Evolutionary conservation across 2,329 filamentous ascomycete species (phyloP).

Genomic region (Fusarium sp.): DNA sequence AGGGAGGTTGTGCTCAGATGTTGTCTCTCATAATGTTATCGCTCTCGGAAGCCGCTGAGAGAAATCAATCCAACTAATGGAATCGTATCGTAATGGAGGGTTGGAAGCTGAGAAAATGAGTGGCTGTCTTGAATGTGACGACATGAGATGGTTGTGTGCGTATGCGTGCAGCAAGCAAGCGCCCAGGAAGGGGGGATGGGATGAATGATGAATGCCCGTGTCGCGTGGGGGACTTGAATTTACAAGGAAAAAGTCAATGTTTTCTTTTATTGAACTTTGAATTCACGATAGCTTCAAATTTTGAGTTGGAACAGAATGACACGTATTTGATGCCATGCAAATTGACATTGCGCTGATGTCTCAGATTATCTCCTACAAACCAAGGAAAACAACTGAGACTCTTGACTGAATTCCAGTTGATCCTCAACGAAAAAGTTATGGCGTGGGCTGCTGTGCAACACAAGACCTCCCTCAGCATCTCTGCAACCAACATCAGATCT

Average conservation of each 20-base stretch:
- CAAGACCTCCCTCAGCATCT: conserved; percentile 24
- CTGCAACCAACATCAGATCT: conserved; percentile 37
- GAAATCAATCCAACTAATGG: neutral
- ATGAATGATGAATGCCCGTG: conserved; percentile 8
- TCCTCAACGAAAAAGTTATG: conserved; percentile 19
- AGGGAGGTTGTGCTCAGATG: conserved; percentile 23
- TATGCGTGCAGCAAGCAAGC: conserved; percentile 12
- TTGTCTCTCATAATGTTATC: conserved; percentile 30
- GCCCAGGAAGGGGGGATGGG: conserved; percentile 9
- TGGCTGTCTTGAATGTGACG: conserved; percentile 35
- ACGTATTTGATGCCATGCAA: neutral
- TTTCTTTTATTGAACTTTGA: conserved; percentile 14
- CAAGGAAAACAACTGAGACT: neutral
- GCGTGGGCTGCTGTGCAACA: conserved; percentile 29
- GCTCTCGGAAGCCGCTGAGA: conserved; percentile 26
- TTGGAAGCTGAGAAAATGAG: conserved; percentile 17
- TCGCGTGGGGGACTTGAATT: conserved; percentile 22
- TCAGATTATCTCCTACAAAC: neutral
- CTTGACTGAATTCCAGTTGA: conserved; percentile 7
- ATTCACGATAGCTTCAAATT: conserved; percentile 24
- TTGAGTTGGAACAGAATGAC: neutral
- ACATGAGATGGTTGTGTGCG: conserved; percentile 10
- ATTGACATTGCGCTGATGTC: neutral
- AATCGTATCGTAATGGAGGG: conserved; percentile 25
- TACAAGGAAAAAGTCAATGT: neutral